A percentile compares a stretch with the other conserved stretches of the same genome.
These are phyloP conservation scores for Botryotinia calthae DNA, from an alignment of 2,329 filamentous ascomycete species.

Conservation along the genomic window DNA sequence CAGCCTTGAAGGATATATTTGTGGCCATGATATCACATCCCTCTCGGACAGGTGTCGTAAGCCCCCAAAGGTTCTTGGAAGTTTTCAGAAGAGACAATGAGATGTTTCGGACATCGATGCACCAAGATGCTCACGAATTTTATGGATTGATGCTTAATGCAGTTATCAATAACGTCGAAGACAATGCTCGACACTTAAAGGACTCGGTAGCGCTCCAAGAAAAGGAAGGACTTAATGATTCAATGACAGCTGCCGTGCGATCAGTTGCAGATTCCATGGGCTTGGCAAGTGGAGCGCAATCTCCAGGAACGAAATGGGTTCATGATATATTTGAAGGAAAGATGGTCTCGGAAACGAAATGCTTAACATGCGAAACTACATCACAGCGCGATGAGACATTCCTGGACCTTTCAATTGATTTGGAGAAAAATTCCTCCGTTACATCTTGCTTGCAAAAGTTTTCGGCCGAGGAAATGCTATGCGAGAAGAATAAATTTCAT, in stretches of 20 bases:
- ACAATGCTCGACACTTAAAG: conserved; percentile 68
- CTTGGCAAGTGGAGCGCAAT: conserved; percentile 43
- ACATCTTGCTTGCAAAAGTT: conserved; percentile 95
- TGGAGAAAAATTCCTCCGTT: conserved; percentile 93
- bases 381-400: conserved; percentile 96
- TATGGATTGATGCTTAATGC: conserved; percentile 93
- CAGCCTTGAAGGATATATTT: conserved; percentile 93
- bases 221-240: conserved; percentile 49
- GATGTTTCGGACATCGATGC: conserved; percentile 95
- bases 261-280: conserved; percentile 43
- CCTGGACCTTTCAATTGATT: conserved; percentile 89
- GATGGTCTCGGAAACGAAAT: conserved; percentile 92
- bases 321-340: conserved; percentile 96
- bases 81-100: conserved; percentile 93
- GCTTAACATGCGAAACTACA: conserved; percentile 91
- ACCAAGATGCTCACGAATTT: conserved; percentile 98
- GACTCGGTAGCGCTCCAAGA: conserved; percentile 46
- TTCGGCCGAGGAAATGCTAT: conserved; percentile 97
- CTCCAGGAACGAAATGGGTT: conserved; percentile 78
- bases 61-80: conserved; percentile 88
- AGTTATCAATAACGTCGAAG: conserved; percentile 89
- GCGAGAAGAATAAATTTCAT: conserved; percentile 97
- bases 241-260: conserved; percentile 48
- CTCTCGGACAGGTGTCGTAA: conserved; percentile 83
- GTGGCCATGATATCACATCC: conserved; percentile 79